Conservation (phyloP, 345 rosid species). For the Sisymbrium altissimum region DNA sequence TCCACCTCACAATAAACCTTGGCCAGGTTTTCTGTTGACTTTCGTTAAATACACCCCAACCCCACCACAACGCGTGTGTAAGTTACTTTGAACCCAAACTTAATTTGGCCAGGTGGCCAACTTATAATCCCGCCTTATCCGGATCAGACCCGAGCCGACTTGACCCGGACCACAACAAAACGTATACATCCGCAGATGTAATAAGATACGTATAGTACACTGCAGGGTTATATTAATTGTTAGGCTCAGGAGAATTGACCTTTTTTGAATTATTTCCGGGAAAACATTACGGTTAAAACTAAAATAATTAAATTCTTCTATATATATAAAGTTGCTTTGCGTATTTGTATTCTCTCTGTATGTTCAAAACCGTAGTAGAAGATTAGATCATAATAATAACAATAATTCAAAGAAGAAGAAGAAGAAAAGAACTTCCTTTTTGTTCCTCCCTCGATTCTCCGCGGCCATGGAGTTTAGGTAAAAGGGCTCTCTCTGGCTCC, state of each 20-base stretch:
- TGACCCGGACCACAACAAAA: neutral
- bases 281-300: too few relatives aligned
- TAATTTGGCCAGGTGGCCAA: conserved; percentile 31
- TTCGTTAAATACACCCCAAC: neutral
- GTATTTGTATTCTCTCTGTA: neutral
- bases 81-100: too few relatives aligned
- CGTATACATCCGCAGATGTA: conserved; percentile 12
- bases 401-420: too few relatives aligned
- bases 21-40: neutral
- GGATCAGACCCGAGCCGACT: neutral
- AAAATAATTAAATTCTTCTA: neutral
- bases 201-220: conserved; percentile 21
- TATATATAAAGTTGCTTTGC: conserved; percentile 12
- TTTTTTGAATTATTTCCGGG: neutral
- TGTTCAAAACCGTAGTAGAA: conserved; percentile 7
- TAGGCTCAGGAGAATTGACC: conserved; percentile 32
- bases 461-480: conserved; percentile 1
- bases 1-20: neutral
- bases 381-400: too few relatives aligned
- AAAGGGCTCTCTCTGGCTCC: neutral
- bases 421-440: neutral
- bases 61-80: too few relatives aligned
- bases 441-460: conserved; percentile 8
- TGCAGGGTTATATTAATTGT: neutral
- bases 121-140: neutral